These are phyloP conservation scores for Porcisia deanei DNA, from an alignment of 208 protist genomes.

Conservation along the genomic window DNA sequence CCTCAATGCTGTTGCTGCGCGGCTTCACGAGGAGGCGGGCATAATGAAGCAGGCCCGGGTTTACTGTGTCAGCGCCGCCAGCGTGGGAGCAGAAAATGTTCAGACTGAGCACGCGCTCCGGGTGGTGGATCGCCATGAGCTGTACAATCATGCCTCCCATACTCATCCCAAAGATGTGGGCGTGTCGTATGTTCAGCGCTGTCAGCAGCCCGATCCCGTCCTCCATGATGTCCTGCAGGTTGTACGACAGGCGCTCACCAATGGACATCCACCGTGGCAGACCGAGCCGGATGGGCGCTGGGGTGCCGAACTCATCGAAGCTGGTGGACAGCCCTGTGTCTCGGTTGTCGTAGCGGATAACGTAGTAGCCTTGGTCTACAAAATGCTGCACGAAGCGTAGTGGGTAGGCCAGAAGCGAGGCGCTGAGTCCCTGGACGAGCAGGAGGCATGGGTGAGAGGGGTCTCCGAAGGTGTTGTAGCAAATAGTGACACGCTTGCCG, in stretches of 20 bases:
- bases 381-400: constrained; percentile 43
- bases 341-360: constrained; percentile 84
- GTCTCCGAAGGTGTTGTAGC: constrained; percentile 79
- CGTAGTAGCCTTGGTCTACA: constrained; percentile 55
- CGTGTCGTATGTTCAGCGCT: constrained; percentile 48
- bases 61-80: constrained; percentile 38
- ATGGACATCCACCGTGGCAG: constrained; percentile 54
- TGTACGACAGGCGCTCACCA: constrained; percentile 55
- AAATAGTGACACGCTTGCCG: constrained; percentile 63
- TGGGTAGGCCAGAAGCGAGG: constrained; percentile 35
- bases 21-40: constrained; percentile 40
- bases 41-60: constrained; percentile 40
- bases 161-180: constrained; percentile 68
- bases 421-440: constrained; percentile 60
- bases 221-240: constrained; percentile 64
- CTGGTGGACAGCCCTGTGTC: constrained; percentile 66
- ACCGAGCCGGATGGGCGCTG: constrained; percentile 40
- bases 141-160: constrained; percentile 90
- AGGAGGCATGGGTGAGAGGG: constrained; percentile 61
- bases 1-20: constrained; percentile 41
- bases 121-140: constrained; percentile 58
- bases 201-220: constrained; percentile 68
- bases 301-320: constrained; percentile 41
- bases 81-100: constrained; percentile 59
- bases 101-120: constrained; percentile 58